Base-by-base conservation (phyloP, 805 yeast species). In the Pichia cabralensis region DNA sequence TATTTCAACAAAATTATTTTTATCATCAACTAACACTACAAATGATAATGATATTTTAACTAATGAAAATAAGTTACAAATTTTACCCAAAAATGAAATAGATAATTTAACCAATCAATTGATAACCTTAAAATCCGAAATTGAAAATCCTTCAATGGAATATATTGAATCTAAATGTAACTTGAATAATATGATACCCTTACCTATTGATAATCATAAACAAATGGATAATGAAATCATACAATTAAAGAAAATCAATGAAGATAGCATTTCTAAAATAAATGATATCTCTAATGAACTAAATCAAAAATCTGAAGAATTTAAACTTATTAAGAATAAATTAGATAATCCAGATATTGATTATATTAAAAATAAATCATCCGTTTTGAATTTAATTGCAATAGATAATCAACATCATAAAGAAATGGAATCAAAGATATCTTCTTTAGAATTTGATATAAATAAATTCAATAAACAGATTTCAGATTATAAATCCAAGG, bases 101-200 rank as follows among this genome's bases (percentile, higher is more conserved):
- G 15, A 26, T 25, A 13, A 25, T 25, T 14, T 25, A 14, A 25
- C 15, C 9, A 25, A 25, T 14, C 15, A 24, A 7, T n/a, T 24
- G 15, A 14, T 6, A 5, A 24, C 8, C 8, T 24, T 16, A 14
- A 24, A 13, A 5, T 24, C 26, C 8, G 26, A 24, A 13, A 24
- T 13, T 24, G 15, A 14, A 6, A 16, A 22, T 7, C 71, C 74
- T 6, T 44, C 59, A 8, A 41, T 49, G 16, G 57, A 49, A 8
- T 52, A 52, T 33, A 39, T 60, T 26, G 30, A 34, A 15, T 24
- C 23, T 16, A 26, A 34, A 15, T 22, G 13, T 12, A 3, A 22
- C 11, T 12, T 12, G 5, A 12, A 34, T 25, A 39, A 36, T 6
- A 31, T 36, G 12, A 41, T 44, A 12, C 32, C 41, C 3, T 18